Evolutionary conservation across 352 stramenopile species (phyloP).

Genomic region (Globisporangium viniferum): DNA sequence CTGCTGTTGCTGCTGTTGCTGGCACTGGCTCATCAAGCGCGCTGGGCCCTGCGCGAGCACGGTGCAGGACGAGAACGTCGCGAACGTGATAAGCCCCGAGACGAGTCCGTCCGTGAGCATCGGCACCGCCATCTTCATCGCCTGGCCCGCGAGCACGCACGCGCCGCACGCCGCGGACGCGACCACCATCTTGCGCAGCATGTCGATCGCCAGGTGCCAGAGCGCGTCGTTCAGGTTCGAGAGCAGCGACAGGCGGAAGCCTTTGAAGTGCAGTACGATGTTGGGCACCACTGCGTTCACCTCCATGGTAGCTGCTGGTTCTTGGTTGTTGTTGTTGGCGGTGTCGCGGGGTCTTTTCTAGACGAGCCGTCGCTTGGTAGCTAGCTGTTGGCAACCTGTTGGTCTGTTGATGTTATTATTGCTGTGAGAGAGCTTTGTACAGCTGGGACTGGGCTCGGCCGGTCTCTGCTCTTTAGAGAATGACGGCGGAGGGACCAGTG

Average conservation of each 20-base stretch:
- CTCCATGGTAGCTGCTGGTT: constrained; percentile 14
- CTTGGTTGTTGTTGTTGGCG: background rate
- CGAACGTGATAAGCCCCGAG: constrained; percentile 45
- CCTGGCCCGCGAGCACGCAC: constrained; percentile 12
- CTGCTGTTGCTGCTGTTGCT: background rate
- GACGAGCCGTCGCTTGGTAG: background rate
- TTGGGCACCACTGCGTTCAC: constrained; percentile 30
- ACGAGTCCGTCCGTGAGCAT: constrained; percentile 30
- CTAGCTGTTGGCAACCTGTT: background rate
- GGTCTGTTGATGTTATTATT: background rate
- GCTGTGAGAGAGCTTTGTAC: background rate
- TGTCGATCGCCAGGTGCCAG: constrained; percentile 21
- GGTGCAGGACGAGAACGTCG: constrained; percentile 43
- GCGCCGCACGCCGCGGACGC: constrained; percentile 16
- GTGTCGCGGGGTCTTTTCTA: constrained; percentile 10
- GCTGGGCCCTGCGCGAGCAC: constrained; percentile 29
- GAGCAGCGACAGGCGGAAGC: constrained; percentile 35
- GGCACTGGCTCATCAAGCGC: constrained; percentile 16
- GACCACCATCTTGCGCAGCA: constrained; percentile 21
- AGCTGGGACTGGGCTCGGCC: background rate
- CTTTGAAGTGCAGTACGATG: constrained; percentile 65
- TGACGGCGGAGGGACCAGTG: background rate
- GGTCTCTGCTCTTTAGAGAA: background rate
- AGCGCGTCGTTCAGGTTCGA: constrained; percentile 23
- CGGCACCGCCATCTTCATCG: constrained; percentile 19